Percentiles rank a stretch among this genome's conserved stretches.
These are phyloP conservation scores for Aleurites moluccanus DNA, from an alignment of 441 rosid species.

Conservation along the genomic window DNA sequence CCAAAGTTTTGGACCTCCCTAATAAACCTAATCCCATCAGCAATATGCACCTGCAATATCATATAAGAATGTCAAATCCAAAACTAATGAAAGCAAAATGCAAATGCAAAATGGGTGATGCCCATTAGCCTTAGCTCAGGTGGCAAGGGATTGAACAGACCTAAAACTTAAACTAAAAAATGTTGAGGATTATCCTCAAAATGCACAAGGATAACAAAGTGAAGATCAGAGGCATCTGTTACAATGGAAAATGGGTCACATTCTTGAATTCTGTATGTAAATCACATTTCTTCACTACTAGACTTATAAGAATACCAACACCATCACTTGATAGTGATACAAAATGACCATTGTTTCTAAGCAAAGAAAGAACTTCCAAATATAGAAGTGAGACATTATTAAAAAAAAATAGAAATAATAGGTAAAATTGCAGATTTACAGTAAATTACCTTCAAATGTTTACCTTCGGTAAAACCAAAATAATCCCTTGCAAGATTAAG, in stretches of 20 bases:
- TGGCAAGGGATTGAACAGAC: not conserved
- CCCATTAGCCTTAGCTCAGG: not conserved
- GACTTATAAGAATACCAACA: not conserved
- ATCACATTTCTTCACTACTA: not conserved
- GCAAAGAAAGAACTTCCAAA: not conserved
- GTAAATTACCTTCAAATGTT: constrained; percentile 60
- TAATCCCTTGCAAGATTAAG: constrained; percentile 61
- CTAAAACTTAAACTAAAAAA: not conserved
- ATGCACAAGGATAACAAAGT: not conserved
- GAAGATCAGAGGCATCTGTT: not conserved
- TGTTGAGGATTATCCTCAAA: not conserved
- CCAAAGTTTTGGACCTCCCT: constrained; percentile 31
- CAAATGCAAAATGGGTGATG: not conserved
- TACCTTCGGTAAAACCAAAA: constrained; percentile 65
- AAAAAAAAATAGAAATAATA: not conserved
- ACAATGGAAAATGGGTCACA: not conserved
- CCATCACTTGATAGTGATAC: not conserved
- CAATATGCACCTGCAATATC: constrained; percentile 62
- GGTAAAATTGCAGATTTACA: not conserved
- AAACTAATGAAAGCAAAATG: not conserved
- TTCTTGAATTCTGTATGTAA: not conserved
- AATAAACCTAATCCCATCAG: constrained; percentile 77
- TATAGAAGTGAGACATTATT: not conserved
- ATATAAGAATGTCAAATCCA: not conserved
- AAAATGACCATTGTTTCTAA: not conserved